Evolutionary conservation across 2,329 filamentous ascomycete species (phyloP), one percentile per base, ranked within the genome.

Genomic region (Ascochyta rabiei): DNA sequence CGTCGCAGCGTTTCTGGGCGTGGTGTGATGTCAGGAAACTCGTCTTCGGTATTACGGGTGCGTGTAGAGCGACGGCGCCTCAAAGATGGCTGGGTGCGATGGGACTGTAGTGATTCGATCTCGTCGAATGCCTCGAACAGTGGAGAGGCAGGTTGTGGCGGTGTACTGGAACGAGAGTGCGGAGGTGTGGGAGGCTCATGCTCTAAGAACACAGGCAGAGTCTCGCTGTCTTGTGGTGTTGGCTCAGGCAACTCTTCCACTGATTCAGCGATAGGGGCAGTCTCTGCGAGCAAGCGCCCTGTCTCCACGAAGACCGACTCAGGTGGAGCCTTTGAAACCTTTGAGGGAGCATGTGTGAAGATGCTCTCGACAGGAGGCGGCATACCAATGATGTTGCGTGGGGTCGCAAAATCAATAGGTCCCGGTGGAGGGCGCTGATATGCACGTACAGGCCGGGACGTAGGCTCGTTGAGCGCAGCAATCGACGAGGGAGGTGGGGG

Each of bases 51-150:
- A n/a, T 60, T 62, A 12, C 61, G 61, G 31, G 63, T 68, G 21
- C 66, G 64, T 3, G 69, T 69, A 16, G 70, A 72, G 38, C 68
- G 69, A 24, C 70, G 70, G 7, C 63, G 69, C 6, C 63, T 63
- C 7, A 69, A 58, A 0, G 68, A 63, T 6, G 62, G 60, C 16
- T 67, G 67, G 41, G 49, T 63, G 13, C 65, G 64, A 40, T 71
- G 68, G 16, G 63, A 59, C 34, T 63, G 57, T n/a, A 73, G 46
- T 5, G 65, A 65, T 33, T 73, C 70, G 28, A 73, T 74, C 28
- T 75, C 73, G 47, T 74, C 72, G 16, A 69, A 49, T 3, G 69
- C 70, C 33, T 71, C 69, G 39, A 71, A 74, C 12, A 75, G 61
- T 8, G 71, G 71, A 19, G 72, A 72, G 2, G 68, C 61, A 28